Evolutionary conservation across 1,139 yeast species (phyloP).

Genomic region (Magnusiomyces suaveolens): DNA sequence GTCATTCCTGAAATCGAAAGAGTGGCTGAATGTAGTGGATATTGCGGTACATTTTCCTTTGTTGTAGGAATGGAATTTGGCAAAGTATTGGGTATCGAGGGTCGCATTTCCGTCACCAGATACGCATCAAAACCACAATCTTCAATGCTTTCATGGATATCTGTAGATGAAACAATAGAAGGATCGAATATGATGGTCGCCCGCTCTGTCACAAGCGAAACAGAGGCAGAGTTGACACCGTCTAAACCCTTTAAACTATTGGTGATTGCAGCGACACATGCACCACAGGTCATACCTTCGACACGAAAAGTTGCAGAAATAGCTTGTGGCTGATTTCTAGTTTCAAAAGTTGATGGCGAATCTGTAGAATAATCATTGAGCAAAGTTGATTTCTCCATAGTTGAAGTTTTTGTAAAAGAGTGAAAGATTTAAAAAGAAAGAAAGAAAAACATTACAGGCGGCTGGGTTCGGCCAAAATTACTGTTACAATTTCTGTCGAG

Average conservation of each 20-base stretch:
- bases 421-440: neutral
- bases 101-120: constrained; percentile 19
- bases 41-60: constrained; percentile 19
- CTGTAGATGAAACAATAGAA: constrained; percentile 28
- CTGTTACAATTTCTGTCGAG: too few species aligned
- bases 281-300: constrained; percentile 67
- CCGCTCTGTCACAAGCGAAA: constrained; percentile 61
- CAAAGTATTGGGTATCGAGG: constrained; percentile 20
- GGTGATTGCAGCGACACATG: constrained; percentile 62
- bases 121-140: constrained; percentile 66
- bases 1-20: constrained; percentile 50
- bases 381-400: neutral
- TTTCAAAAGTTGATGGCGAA: neutral
- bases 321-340: neutral
- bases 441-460: too few species aligned
- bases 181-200: constrained; percentile 47
- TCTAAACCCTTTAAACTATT: constrained; percentile 39
- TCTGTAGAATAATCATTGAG: neutral
- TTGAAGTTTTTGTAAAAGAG: too few species aligned
- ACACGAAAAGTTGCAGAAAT: constrained; percentile 4
- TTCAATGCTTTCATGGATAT: constrained; percentile 46
- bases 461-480: too few species aligned
- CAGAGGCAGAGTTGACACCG: constrained; percentile 35
- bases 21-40: neutral
- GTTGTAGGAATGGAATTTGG: constrained; percentile 17